A percentile compares a stretch with the other conserved stretches of the same genome.
These are phyloP conservation scores for Cylindrotheca closterium DNA, from an alignment of 108 stramenopile genomes.

Conservation along the genomic window DNA sequence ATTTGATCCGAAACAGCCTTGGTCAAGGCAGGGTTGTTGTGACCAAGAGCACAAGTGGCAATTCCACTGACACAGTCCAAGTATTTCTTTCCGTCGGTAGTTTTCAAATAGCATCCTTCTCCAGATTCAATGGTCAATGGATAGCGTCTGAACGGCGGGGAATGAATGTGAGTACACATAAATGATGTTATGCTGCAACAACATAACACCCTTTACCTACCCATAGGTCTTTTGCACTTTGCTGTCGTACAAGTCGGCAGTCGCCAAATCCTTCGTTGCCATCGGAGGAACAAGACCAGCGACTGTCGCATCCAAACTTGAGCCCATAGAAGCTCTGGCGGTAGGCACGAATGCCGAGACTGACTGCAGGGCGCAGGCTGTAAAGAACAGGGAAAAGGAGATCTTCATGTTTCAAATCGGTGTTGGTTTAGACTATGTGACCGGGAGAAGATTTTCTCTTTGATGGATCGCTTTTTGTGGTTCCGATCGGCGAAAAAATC, in stretches of 20 bases:
- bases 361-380: not conserved
- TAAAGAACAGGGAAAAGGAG: constrained; percentile 7
- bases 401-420: constrained; percentile 17
- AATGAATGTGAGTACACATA: not conserved
- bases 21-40: constrained; percentile 78
- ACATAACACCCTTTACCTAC: constrained; percentile 22
- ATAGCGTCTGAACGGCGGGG: constrained; percentile 54
- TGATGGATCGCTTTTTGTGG: no score
- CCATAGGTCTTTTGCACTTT: constrained; percentile 87
- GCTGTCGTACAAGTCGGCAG: constrained; percentile 45
- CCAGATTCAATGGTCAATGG: constrained; percentile 84
- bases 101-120: constrained; percentile 74
- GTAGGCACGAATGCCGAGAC: constrained; percentile 13
- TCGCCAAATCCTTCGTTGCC: constrained; percentile 17
- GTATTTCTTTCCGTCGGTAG: constrained; percentile 84
- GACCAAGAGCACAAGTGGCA: constrained; percentile 94
- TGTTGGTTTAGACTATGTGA: not conserved
- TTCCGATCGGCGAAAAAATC: no score
- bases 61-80: constrained; percentile 96
- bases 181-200: not conserved
- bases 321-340: not conserved
- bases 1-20: constrained; percentile 87
- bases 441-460: no score
- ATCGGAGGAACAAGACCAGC: constrained; percentile 24
- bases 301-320: constrained; percentile 18